phyloP scores from a whole-genome alignment of 768 basidiomycete species.

The Leccinum rimulosum region DNA sequence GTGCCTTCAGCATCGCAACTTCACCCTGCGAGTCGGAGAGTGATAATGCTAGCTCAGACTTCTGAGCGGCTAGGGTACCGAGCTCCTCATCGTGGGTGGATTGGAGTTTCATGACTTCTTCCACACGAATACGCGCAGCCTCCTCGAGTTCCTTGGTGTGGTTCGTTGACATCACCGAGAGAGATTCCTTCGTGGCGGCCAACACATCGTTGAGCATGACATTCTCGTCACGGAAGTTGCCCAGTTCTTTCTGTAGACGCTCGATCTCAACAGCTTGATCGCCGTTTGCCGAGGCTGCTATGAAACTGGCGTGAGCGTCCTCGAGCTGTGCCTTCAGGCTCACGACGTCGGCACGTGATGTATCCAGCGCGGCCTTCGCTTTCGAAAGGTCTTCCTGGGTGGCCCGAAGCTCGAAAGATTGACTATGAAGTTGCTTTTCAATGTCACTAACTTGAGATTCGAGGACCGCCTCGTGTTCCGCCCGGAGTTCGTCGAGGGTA shows the following conservation, averaged over 20 bases:
- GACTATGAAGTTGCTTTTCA: constrained; percentile 61
- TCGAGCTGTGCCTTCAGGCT: constrained; percentile 62
- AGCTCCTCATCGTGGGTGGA: constrained; percentile 62
- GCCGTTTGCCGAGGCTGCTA: constrained; percentile 39
- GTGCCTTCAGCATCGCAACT: constrained; percentile 60
- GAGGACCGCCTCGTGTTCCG: constrained; percentile 60
- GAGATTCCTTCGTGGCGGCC: constrained; percentile 64
- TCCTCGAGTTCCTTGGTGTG: constrained; percentile 76
- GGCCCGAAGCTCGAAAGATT: constrained; percentile 75
- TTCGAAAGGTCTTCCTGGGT: constrained; percentile 82
- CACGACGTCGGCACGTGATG: constrained; percentile 53
- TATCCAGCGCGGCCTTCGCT: constrained; percentile 58
- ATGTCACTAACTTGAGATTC: constrained; percentile 54
- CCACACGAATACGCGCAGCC: constrained; percentile 63
- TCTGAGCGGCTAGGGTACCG: constrained; percentile 51
- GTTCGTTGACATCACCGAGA: constrained; percentile 66
- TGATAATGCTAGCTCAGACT: constrained; percentile 56
- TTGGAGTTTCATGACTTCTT: constrained; percentile 65
- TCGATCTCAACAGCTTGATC: constrained; percentile 55
- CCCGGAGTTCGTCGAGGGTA: constrained; percentile 57
- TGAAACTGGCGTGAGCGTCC: constrained; percentile 48
- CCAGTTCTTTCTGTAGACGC: constrained; percentile 56
- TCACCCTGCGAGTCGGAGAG: constrained; percentile 81
- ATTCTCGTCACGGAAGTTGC: constrained; percentile 67
- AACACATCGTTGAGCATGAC: constrained; percentile 63